Evolutionary conservation across 73 alveolate genomes (phyloP).

Genomic region (Tetrahymena thermophila): DNA sequence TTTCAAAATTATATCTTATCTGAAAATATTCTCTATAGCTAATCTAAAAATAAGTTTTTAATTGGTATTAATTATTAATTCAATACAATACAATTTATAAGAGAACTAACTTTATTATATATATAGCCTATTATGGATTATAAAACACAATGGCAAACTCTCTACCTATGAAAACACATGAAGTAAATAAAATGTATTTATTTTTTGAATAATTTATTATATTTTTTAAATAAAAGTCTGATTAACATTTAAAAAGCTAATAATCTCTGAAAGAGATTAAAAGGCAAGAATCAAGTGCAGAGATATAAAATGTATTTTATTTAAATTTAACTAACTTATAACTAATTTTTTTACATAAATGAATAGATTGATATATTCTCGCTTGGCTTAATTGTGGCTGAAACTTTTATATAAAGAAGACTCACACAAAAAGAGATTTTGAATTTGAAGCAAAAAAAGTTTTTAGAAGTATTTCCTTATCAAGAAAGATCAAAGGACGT

Average conservation of each 20-base stretch:
- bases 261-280: neutral
- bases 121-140: neutral
- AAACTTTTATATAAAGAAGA: neutral
- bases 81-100: neutral
- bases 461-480: neutral
- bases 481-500: neutral
- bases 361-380: neutral
- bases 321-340: too few relatives aligned
- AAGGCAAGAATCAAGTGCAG: too few relatives aligned
- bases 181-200: neutral
- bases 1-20: neutral
- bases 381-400: neutral
- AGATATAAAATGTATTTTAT: neutral
- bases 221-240: neutral
- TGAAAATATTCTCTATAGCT: neutral
- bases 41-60: neutral
- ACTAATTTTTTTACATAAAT: too few relatives aligned
- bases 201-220: too few relatives aligned
- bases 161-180: neutral
- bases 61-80: neutral
- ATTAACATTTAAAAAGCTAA: neutral
- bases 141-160: too few relatives aligned
- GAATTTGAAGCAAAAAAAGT: too few relatives aligned
- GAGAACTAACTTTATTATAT: too few relatives aligned
- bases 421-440: neutral